Evolutionary conservation across 1,284 basidiomycete species (phyloP), one percentile per base, ranked within the genome.

Genomic region (Vanrija pseudolonga): DNA sequence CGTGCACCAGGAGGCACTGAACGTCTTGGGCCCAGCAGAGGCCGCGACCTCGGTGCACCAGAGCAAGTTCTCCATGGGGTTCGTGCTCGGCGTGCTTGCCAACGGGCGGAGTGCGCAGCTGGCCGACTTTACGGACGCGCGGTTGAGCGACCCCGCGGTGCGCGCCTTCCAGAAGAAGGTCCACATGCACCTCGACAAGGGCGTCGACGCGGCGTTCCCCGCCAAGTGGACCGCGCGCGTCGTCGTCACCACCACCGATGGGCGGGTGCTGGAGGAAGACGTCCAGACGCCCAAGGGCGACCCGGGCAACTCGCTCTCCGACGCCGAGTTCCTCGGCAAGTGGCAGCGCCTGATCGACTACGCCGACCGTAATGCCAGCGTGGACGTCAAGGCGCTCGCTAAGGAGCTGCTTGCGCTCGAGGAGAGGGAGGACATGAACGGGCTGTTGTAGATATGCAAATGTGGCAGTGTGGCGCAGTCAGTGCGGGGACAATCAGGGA

Each of bases 101-200:
- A 51, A 44, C 18, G 43, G 43, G 23, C 50, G 50, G 7, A 19
- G 17, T 8, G 50, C 50, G 4, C 50, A 51, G 50, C 50, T 51
- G n/a, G 50, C 50, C 3, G 50, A 51, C 50, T 51, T 51, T 11
- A 40, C 43, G 22, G 50, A 51, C 17, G 50, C 42, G 14, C 32
- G 50, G 0, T 43, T 51, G 17, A 6, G 18, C 17, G 50, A 51
- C 36, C 43, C 14, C 2, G 50, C 43, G 8, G 50, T 51, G 37
- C 50, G 50, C 43, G 50, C 14, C 8, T 51, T 51, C 50, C 50
- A 51, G 50, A 51, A 51, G 22, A 51, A 51, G 43, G 50, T 51
- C n/a, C 42, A 45, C 43, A 51, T 51, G 50, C 22, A 51, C 23
- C 50, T 51, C 36, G 50, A 45, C 36, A 15, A 17, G 9, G 23